Evolutionary conservation across 2,329 filamentous ascomycete genomes (phyloP), one percentile per base, ranked within the genome.

Genomic region (Fusarium bulbicola): DNA sequence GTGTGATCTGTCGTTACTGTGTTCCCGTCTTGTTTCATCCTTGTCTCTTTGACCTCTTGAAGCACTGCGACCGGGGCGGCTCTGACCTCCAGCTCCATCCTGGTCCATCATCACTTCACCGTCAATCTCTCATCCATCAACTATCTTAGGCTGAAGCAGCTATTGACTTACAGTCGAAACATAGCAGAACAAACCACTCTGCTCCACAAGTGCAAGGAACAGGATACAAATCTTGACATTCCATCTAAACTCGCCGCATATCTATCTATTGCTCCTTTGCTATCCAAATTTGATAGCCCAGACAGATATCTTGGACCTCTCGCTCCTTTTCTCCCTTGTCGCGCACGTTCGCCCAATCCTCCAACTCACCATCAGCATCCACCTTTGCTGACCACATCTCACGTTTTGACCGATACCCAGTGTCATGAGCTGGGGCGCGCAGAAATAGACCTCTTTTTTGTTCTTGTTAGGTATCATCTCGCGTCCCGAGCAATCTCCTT

Each of bases 381-480:
- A 64, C 71, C 39, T 63, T 39, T 62, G 59, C 62, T 66, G 58
- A 54, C 59, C 62, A 53, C 60, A 58, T 68, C 56, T 59, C 54
- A 71, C 68, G 50, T 54, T 50, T 59, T 43, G 39, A 65, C 46
- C 50, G 59, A 61, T 60, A 62, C 62, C 64, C 46, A 65, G 71
- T 78, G 78, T 72, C 76, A 81, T 81, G 79, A 78, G 70, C 76
- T 77, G 71, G 74, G 69, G 76, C 74, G 72, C 74, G 60, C 72
- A 69, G 58, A 73, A 63, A 72, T 59, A 65, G 59, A 66, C 72
- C 54, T 70, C 59, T 60, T 24, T 61, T 18, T 76, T 40, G 21
- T 40, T 40, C 12, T 40, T 28, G 20, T 42, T 73, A 75, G 79
- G 76, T 78, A 80, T 74, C 76, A 76, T 73, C 70, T 77, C 63